A percentile compares a stretch with the other conserved stretches of the same genome.
Evolutionary conservation across 306 rosid genomes (phyloP).

Genomic region (Macrotyloma uniflorum): DNA sequence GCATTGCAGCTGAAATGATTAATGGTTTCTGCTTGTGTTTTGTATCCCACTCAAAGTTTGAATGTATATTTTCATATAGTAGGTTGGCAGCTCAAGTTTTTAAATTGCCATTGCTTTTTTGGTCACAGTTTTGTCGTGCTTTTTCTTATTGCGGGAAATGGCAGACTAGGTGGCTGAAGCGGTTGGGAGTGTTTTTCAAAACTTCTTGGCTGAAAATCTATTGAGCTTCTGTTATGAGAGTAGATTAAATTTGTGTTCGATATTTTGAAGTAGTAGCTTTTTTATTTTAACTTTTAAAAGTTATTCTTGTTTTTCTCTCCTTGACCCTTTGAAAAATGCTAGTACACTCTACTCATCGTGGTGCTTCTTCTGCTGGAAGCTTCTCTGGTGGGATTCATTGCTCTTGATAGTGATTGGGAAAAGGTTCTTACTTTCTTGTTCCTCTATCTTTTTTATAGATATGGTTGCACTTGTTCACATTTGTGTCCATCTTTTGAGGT

Average conservation of each 20-base stretch:
- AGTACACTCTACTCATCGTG: conserved; percentile 71
- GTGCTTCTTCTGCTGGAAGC: conserved; percentile 66
- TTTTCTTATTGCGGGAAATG: neutral
- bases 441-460: neutral
- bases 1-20: conserved; percentile 86
- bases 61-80: neutral
- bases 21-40: conserved; percentile 92
- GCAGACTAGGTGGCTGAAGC: neutral
- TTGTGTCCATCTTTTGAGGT: conserved; percentile 23
- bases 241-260: neutral
- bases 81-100: neutral
- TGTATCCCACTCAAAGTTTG: conserved; percentile 64
- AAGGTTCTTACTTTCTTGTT: conserved; percentile 47
- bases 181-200: neutral
- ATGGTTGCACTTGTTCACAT: conserved; percentile 15
- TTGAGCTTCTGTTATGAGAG: conserved; percentile 18
- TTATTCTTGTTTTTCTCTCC: conserved; percentile 31
- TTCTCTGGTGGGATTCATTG: conserved; percentile 79
- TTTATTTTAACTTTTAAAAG: neutral
- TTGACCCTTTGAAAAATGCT: conserved; percentile 52
- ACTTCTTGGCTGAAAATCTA: conserved; percentile 21
- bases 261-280: conserved; percentile 13
- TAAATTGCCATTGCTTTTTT: neutral
- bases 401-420: conserved; percentile 80
- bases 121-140: too few relatives aligned